Evolutionary conservation across 2,329 filamentous ascomycete species (phyloP).

Genomic region (Dothistroma septosporum): DNA sequence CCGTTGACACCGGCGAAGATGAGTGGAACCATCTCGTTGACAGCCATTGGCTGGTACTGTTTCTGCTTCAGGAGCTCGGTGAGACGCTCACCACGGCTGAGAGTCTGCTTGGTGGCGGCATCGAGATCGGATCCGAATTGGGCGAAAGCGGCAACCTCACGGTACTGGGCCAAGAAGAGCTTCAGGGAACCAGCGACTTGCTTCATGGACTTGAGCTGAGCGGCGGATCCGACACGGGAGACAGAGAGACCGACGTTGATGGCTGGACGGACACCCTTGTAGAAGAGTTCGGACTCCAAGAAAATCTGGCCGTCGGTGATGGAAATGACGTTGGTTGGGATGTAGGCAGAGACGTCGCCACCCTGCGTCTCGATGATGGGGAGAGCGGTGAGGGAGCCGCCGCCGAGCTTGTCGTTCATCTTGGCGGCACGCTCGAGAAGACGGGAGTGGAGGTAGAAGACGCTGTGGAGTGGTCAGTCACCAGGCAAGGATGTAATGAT

Average conservation of each 20-base stretch:
- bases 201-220: slow-evolving; percentile 99
- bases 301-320: slow-evolving; percentile 99
- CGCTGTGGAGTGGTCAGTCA: slow-evolving; percentile 48
- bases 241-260: slow-evolving; percentile 99
- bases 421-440: slow-evolving; percentile 99
- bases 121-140: slow-evolving; percentile 99
- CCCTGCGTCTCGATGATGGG: slow-evolving; percentile 99
- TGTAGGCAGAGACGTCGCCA: slow-evolving; percentile 99
- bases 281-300: slow-evolving; percentile 98
- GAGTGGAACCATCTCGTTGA: slow-evolving; percentile 99
- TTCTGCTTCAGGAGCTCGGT: slow-evolving; percentile 99
- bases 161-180: slow-evolving; percentile 99
- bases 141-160: slow-evolving; percentile 98
- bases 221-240: slow-evolving; percentile 98
- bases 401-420: slow-evolving; percentile 86
- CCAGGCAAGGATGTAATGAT: background rate
- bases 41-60: slow-evolving; percentile 97
- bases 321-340: slow-evolving; percentile 99
- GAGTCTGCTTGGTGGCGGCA: slow-evolving; percentile 97
- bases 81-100: slow-evolving; percentile 95
- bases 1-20: slow-evolving; percentile 99
- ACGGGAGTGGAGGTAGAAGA: slow-evolving; percentile 99
- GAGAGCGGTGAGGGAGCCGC: slow-evolving; percentile 94
- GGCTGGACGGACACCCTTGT: slow-evolving; percentile 99
- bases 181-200: slow-evolving; percentile 99